Evolutionary conservation across 345 rosid species (phyloP).

Genomic region (Eucalyptus cladocalyx): DNA sequence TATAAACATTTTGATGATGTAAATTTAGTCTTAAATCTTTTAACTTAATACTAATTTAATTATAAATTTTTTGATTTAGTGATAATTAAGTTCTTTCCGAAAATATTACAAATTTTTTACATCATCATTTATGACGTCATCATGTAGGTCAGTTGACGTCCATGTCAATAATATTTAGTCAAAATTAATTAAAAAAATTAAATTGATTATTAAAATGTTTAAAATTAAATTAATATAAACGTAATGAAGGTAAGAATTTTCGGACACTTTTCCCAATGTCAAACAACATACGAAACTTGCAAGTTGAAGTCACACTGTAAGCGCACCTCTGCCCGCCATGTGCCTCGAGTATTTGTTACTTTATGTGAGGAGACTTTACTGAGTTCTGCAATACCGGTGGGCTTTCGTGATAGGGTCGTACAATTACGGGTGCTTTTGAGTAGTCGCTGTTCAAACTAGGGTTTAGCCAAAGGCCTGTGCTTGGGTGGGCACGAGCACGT

Average conservation of each 20-base stretch:
- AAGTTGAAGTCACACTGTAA: not conserved
- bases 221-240: too few species aligned
- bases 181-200: too few species aligned
- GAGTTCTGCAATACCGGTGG: not conserved
- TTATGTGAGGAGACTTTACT: not conserved
- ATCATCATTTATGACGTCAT: too few species aligned
- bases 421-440: not conserved
- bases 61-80: too few species aligned
- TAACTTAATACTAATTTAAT: too few species aligned
- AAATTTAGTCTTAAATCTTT: too few species aligned
- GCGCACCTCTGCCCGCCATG: not conserved
- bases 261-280: too few species aligned
- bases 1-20: too few species aligned
- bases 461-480: not conserved
- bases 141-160: fast-evolving
- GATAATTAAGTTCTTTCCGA: fast-evolving
- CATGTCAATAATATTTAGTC: too few species aligned
- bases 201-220: too few species aligned
- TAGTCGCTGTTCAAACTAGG: not conserved
- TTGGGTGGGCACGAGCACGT: not conserved
- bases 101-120: too few species aligned
- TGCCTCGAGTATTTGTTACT: not conserved
- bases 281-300: not conserved
- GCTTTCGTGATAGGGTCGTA: not conserved
- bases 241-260: too few species aligned